Percentiles rank a stretch among this genome's conserved stretches.
Evolutionary conservation across 2,329 filamentous ascomycete species (phyloP).

Genomic region (Microdochium paspali): DNA sequence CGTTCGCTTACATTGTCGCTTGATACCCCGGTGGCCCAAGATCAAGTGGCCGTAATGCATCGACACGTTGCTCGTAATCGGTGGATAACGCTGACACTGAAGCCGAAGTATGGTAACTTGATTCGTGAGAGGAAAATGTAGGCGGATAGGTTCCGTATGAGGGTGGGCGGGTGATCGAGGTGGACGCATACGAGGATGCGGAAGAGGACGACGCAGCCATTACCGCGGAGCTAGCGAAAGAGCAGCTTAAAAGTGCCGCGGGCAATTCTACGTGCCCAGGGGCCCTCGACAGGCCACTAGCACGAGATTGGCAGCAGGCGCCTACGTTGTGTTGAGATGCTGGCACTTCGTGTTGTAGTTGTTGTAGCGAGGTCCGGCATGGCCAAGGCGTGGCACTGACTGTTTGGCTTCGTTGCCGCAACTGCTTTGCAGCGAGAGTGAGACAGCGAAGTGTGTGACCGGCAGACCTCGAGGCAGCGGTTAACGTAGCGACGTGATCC

Average conservation of each 20-base stretch:
- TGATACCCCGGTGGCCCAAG: constrained; percentile 43
- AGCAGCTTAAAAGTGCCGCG: neutral
- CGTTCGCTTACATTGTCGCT: constrained; percentile 38
- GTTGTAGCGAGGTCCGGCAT: neutral
- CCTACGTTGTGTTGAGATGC: neutral
- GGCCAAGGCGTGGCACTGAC: neutral
- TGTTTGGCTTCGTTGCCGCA: neutral
- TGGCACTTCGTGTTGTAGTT: neutral
- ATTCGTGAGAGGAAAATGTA: constrained; percentile 30
- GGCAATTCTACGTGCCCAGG: neutral
- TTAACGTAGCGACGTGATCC: too few species aligned
- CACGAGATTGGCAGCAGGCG: neutral
- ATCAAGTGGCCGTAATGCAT: constrained; percentile 32
- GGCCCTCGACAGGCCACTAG: neutral
- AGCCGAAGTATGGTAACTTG: constrained; percentile 37
- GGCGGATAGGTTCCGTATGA: constrained; percentile 30
- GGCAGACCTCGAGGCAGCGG: neutral
- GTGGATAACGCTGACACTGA: constrained; percentile 27
- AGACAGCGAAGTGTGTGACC: too few species aligned
- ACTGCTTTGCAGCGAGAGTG: neutral
- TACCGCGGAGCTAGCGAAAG: neutral
- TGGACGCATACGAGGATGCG: constrained; percentile 34
- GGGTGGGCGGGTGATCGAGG: constrained; percentile 34
- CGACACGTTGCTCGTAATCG: neutral
- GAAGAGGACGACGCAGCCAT: constrained; percentile 16